Percentiles rank a stretch among this genome's conserved stretches.
Evolutionary conservation across 805 yeast species (phyloP).

Genomic region (Yamadazyma scolyti): DNA sequence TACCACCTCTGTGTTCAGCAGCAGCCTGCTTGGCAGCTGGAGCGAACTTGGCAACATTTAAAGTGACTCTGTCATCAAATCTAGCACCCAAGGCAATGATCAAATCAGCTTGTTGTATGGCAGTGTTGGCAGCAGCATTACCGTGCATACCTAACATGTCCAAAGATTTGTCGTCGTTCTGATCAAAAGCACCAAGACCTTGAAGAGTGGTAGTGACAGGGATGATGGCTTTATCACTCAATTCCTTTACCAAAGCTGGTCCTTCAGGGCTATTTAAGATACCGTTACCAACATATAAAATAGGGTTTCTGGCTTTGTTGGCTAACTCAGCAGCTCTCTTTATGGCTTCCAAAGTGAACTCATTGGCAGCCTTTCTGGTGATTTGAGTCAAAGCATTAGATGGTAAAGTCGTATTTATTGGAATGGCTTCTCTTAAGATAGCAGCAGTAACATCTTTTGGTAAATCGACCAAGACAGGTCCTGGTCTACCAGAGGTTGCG

Average conservation of each 20-base stretch:
- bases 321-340: slow-evolving; percentile 73
- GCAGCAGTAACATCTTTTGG: slow-evolving; percentile 98
- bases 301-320: slow-evolving; percentile 81
- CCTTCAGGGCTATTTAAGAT: slow-evolving; percentile 76
- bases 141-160: slow-evolving; percentile 99
- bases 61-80: slow-evolving; percentile 97
- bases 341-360: slow-evolving; percentile 71
- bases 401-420: slow-evolving; percentile 74
- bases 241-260: slow-evolving; percentile 71
- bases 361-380: slow-evolving; percentile 66
- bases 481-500: slow-evolving; percentile 94
- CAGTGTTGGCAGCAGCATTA: slow-evolving; percentile 87
- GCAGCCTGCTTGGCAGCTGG: slow-evolving; percentile 93
- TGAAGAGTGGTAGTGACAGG: slow-evolving; percentile 97
- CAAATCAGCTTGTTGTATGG: slow-evolving; percentile 90
- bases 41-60: slow-evolving; percentile 81
- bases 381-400: slow-evolving; percentile 65
- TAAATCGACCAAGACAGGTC: slow-evolving; percentile 95
- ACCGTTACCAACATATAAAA: slow-evolving; percentile 92
- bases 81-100: slow-evolving; percentile 95
- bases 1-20: slow-evolving; percentile 86
- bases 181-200: slow-evolving; percentile 93
- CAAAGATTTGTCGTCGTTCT: slow-evolving; percentile 80
- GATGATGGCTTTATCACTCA: slow-evolving; percentile 85
- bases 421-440: slow-evolving; percentile 80